These are phyloP conservation scores for Cordyceps militaris DNA, from an alignment of 2,329 filamentous ascomycete genomes.

Conservation along the genomic window DNA sequence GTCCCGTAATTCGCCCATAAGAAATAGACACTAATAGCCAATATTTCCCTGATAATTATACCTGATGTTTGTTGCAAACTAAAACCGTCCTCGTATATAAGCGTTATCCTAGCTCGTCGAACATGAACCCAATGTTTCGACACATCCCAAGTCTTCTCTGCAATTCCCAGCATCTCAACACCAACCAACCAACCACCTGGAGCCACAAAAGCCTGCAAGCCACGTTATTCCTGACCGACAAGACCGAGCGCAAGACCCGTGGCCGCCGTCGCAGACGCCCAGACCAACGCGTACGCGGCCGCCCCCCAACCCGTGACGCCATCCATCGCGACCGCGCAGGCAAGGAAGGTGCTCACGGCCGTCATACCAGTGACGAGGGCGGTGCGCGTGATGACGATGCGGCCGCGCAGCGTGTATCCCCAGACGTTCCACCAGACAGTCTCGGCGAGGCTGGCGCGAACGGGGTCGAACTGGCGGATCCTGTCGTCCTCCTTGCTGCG, in stretches of 20 bases:
- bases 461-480: constrained; percentile 53
- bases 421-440: constrained; percentile 68
- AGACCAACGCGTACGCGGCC: constrained; percentile 63
- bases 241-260: constrained; percentile 50
- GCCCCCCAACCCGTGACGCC: constrained; percentile 67
- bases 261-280: constrained; percentile 58
- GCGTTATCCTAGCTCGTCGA: not conserved
- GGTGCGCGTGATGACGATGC: constrained; percentile 59
- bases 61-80: not conserved
- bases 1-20: not conserved
- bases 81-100: not conserved
- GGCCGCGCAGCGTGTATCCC: constrained; percentile 57
- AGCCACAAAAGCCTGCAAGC: not conserved
- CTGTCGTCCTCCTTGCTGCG: constrained; percentile 42
- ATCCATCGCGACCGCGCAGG: constrained; percentile 58
- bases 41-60: not conserved
- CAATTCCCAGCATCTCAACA: too few relatives aligned
- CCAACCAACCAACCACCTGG: too few relatives aligned
- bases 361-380: constrained; percentile 51
- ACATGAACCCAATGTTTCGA: not conserved
- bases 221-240: constrained; percentile 38
- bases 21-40: not conserved
- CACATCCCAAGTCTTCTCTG: too few relatives aligned
- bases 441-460: constrained; percentile 57
- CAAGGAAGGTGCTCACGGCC: constrained; percentile 52